These are phyloP conservation scores for Aquilaria yunnanensis DNA, from an alignment of 345 rosid species.

Conservation along the genomic window DNA sequence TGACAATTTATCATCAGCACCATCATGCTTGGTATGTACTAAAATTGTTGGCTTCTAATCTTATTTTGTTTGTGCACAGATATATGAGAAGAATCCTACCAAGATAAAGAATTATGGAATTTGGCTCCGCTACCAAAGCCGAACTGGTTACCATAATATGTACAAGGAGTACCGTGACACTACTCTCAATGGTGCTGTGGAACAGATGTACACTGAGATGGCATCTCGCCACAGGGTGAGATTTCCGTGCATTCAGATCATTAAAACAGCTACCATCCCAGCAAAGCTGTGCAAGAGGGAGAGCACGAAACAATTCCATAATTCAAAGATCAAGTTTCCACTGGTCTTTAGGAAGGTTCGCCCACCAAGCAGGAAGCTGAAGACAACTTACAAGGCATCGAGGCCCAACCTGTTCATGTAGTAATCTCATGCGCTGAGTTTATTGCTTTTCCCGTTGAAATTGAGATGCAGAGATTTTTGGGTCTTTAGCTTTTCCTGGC, in stretches of 20 bases:
- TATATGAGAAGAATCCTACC: constrained; percentile 58
- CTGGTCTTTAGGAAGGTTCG: constrained; percentile 39
- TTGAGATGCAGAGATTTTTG: no score
- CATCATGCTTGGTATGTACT: no score
- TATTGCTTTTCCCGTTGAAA: not conserved
- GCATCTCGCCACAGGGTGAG: constrained; percentile 63
- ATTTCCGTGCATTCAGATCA: constrained; percentile 58
- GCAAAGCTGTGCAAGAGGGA: constrained; percentile 46
- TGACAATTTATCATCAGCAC: no score
- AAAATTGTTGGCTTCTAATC: no score
- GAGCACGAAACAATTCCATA: constrained; percentile 54
- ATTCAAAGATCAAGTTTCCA: constrained; percentile 44
- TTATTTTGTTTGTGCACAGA: constrained; percentile 15
- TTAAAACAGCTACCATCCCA: constrained; percentile 51
- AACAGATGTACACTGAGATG: constrained; percentile 63
- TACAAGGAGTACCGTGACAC: constrained; percentile 50
- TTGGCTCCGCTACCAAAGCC: constrained; percentile 54
- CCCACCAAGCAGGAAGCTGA: constrained; percentile 51
- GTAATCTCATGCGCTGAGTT: constrained; percentile 3
- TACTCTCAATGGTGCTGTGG: constrained; percentile 50
- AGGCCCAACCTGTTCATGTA: constrained; percentile 50
- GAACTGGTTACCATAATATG: constrained; percentile 52
- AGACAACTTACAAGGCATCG: constrained; percentile 51
- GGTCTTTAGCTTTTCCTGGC: no score
- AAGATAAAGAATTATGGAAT: constrained; percentile 53